Evolutionary conservation across 2,329 filamentous ascomycete species (phyloP).

Genomic region (Penicillium aurantiogriseum): DNA sequence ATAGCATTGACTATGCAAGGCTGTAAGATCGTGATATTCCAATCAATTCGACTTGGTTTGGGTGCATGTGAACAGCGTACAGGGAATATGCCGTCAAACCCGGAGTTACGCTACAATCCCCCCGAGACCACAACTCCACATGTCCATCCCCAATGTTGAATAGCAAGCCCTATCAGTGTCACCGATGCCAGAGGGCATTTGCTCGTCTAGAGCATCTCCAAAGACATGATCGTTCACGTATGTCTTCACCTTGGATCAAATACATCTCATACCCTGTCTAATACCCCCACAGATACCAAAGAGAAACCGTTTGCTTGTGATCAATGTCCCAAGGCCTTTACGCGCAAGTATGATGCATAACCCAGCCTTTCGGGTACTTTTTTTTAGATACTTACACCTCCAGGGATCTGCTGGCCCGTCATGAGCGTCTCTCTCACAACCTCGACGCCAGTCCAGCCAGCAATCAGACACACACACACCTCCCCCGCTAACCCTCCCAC

Average conservation of each 20-base stretch:
- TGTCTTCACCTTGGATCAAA: neutral
- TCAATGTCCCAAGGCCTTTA: conserved; percentile 36
- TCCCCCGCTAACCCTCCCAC: conserved; percentile 19
- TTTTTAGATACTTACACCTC: conserved; percentile 4
- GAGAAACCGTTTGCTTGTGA: conserved; percentile 34
- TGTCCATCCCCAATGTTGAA: conserved; percentile 10
- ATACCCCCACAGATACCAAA: conserved; percentile 32
- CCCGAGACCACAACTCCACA: neutral
- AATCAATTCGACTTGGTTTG: neutral
- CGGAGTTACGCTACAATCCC: conserved; percentile 1
- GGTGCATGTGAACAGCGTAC: neutral
- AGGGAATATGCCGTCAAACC: neutral
- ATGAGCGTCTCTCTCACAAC: conserved; percentile 32
- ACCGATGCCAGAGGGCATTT: conserved; percentile 32
- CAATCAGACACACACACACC: conserved; percentile 17
- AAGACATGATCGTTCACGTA: conserved; percentile 38
- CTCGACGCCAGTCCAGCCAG: conserved; percentile 12
- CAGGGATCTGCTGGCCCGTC: conserved; percentile 34
- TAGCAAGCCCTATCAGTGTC: conserved; percentile 30
- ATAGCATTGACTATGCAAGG: neutral
- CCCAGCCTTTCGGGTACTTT: neutral
- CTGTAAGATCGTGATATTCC: neutral
- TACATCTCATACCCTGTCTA: conserved; percentile 13
- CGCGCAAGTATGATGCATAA: conserved; percentile 29
- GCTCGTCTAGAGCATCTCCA: conserved; percentile 38